Conservation (phyloP, 2,329 filamentous ascomycete species). For the Fusarium humuli region DNA sequence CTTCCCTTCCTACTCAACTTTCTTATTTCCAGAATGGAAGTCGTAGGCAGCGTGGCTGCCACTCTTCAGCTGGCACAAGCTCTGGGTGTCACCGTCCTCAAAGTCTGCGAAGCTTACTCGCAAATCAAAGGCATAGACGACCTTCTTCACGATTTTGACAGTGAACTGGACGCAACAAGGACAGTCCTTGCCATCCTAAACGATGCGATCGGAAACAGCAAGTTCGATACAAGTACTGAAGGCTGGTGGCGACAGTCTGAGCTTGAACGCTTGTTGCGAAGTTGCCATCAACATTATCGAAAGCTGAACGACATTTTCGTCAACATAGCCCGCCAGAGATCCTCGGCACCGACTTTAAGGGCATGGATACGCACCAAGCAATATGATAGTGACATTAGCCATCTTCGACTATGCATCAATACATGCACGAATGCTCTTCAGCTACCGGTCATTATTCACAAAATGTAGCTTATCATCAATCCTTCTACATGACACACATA, state of each 20-base stretch:
- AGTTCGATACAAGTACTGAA: fast-evolving
- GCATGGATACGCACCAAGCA: neutral
- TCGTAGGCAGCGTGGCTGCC: neutral
- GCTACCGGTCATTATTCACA: fast-evolving
- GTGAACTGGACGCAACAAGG: neutral
- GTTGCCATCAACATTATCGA: neutral
- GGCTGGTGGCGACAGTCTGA: neutral
- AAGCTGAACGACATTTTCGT: fast-evolving
- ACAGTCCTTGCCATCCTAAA: fast-evolving
- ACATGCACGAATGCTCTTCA: neutral
- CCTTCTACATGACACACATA: no score
- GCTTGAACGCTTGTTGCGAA: fast-evolving
- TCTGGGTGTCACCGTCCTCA: neutral
- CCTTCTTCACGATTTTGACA: fast-evolving
- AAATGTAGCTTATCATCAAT: neutral
- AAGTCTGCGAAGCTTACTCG: fast-evolving
- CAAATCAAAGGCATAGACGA: neutral
- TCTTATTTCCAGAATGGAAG: fast-evolving
- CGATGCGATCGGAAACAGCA: fast-evolving
- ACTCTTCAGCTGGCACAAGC: neutral
- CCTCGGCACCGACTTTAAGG: fast-evolving
- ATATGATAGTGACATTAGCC: neutral
- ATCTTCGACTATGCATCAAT: neutral
- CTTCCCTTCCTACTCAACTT: fast-evolving
- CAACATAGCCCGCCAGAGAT: fast-evolving